Base-by-base conservation (phyloP, 2,329 filamentous ascomycete species). In the Didymella lethalis region DNA sequence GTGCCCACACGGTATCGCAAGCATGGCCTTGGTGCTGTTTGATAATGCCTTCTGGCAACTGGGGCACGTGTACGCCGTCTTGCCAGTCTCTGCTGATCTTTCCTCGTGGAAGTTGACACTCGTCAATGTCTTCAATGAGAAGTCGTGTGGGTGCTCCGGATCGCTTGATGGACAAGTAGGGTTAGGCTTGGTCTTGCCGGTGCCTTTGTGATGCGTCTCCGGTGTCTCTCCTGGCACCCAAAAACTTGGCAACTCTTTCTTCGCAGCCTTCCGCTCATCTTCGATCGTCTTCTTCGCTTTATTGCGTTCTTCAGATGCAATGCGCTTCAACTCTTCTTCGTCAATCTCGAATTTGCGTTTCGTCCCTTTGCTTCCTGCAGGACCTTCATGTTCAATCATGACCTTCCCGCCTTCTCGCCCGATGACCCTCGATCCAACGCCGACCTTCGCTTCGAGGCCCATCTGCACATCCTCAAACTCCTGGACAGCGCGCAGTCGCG, bases 181-280 rank as follows among this genome's bases (percentile, higher is more conserved):
- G 5, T 83, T 82, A 26, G 85, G 79, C 72, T 95, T 96, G 49
- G 80, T 74, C 52, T 75, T 57, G 64, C 71, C 65, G 2, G 64
- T 59, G 45, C 69, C 79, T 46, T 85, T 85, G 36, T 83, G 85
- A 54, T 78, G 73, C 16, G 71, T 57, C 0, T 83, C 83, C 0
- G 92, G 92, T 0, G 91, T 96, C 57, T 94, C 85, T 0, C 90
- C 91, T 0, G 93, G 94, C 1, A 94, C 90, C 95, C 94, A 98
- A 79, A 98, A 98, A 0, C 92, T 96, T 0, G 92, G 91, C 0
- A 97, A 80, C 16, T 85, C 84, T 1, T 86, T 85, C 76, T 90
- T 91, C 8, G 85, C 82, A 72, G 87, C 77, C 53, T 74, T 75
- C 72, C 89, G 91, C 75, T 96, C 91, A 41, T 86, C 85, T 51